These are phyloP conservation scores for Penicillium turbatum DNA, from an alignment of 495 filamentous ascomycete species.

Conservation along the genomic window DNA sequence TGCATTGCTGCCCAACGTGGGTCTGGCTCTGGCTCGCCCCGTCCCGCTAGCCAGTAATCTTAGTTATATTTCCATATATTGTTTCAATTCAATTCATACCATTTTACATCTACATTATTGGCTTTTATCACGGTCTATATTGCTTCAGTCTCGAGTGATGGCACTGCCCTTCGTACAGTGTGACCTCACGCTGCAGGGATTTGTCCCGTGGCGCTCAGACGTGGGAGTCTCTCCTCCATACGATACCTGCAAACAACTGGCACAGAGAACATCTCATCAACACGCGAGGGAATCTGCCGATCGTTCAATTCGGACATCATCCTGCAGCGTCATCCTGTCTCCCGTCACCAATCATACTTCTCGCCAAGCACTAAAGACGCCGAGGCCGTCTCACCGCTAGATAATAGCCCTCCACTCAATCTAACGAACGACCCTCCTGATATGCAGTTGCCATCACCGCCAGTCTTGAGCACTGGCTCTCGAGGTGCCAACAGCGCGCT, in stretches of 20 bases:
- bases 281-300: constrained; percentile 20
- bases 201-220: constrained; percentile 15
- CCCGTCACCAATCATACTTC: constrained; percentile 19
- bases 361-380: constrained; percentile 21
- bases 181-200: constrained; percentile 1
- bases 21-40: constrained; percentile 21
- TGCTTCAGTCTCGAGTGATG: background rate
- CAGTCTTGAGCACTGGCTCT: constrained; percentile 19
- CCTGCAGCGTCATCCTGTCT: constrained; percentile 23
- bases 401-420: constrained; percentile 11
- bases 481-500: constrained; percentile 28
- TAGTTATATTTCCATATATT: background rate
- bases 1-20: constrained; percentile 48
- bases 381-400: constrained; percentile 33
- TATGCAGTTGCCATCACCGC: constrained; percentile 31
- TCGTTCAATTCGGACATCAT: constrained; percentile 27
- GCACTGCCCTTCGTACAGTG: background rate
- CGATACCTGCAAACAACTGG: background rate
- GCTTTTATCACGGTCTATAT: background rate
- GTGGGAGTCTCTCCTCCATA: constrained; percentile 22
- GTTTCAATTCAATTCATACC: background rate
- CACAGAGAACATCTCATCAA: constrained; percentile 1
- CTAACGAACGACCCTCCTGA: constrained; percentile 18
- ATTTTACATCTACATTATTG: constrained; percentile 1
- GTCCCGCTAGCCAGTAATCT: constrained; percentile 16